These are phyloP conservation scores for Mycena kentingensis DNA, from an alignment of 768 basidiomycete genomes.

Conservation along the genomic window DNA sequence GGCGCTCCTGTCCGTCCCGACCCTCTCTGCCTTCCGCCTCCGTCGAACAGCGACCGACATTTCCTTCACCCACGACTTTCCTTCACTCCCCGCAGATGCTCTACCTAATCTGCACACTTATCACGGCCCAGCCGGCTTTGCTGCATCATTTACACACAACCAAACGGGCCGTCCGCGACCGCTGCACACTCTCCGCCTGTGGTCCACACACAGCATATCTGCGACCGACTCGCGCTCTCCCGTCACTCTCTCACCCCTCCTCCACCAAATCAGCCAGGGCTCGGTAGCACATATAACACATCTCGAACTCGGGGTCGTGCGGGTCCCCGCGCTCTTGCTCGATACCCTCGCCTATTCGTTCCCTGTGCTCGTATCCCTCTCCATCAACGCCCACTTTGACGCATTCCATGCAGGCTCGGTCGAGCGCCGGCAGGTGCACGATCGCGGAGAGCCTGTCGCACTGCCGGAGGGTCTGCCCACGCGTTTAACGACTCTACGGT, in stretches of 20 bases:
- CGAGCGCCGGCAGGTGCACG: background rate
- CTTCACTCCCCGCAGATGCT: conserved; percentile 9
- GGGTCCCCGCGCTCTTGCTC: conserved; percentile 21
- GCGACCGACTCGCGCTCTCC: conserved; percentile 11
- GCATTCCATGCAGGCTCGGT: conserved; percentile 24
- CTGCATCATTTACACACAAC: conserved; percentile 10
- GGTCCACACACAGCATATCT: conserved; percentile 23
- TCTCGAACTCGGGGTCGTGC: conserved; percentile 23
- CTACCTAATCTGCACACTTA: conserved; percentile 21
- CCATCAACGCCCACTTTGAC: conserved; percentile 26
- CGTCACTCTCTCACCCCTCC: conserved; percentile 9
- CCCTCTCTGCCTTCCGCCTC: conserved; percentile 20
- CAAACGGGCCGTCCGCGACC: conserved; percentile 2
- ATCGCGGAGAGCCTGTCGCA: background rate
- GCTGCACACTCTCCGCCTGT: conserved; percentile 23
- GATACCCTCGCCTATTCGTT: conserved; percentile 11
- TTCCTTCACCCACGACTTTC: conserved; percentile 2
- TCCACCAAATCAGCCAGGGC: conserved; percentile 19
- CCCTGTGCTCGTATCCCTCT: conserved; percentile 20
- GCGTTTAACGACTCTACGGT: background rate
- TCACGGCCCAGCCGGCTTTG: conserved; percentile 24
- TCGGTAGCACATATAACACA: background rate
- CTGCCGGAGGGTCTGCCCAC: background rate
- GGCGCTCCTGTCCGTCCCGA: conserved; percentile 20
- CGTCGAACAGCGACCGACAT: conserved; percentile 19